A percentile compares a stretch with the other conserved stretches of the same genome.
These are phyloP conservation scores for Paecilomyces sp. DNA, from an alignment of 2,329 filamentous ascomycete species.

Conservation along the genomic window DNA sequence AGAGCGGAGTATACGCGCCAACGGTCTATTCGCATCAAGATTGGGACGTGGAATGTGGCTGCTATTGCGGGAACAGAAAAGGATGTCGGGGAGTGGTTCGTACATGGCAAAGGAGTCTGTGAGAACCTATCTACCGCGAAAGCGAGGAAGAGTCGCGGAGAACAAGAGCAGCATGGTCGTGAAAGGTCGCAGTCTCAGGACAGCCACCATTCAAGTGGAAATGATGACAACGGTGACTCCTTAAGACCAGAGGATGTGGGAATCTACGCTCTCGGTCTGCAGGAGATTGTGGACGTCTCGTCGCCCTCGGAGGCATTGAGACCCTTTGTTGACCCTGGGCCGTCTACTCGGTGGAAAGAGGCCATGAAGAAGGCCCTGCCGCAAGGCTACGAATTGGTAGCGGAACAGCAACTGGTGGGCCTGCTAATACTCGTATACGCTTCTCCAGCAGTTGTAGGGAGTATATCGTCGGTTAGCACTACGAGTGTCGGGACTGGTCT, in stretches of 20 bases:
- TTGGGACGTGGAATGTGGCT: conserved; percentile 94
- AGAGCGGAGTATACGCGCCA: conserved; percentile 71
- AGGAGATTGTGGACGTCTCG: conserved; percentile 85
- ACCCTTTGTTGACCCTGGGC: conserved; percentile 64
- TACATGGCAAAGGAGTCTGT: conserved; percentile 65
- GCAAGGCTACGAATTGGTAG: conserved; percentile 65
- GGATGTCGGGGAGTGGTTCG: conserved; percentile 84
- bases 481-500: conserved; percentile 81
- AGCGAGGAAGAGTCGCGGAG: conserved; percentile 10
- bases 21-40: conserved; percentile 71
- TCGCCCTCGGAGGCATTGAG: conserved; percentile 71
- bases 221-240: conserved; percentile 30
- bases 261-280: conserved; percentile 82
- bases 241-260: conserved; percentile 59
- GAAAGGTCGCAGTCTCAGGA: not conserved
- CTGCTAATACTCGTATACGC: conserved; percentile 80
- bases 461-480: conserved; percentile 74
- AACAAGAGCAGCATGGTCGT: conserved; percentile 31
- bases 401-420: conserved; percentile 79
- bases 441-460: conserved; percentile 64
- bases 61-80: conserved; percentile 76
- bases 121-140: conserved; percentile 52
- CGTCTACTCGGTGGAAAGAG: conserved; percentile 72
- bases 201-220: not conserved
- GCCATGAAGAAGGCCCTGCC: conserved; percentile 70